Conservation (phyloP, 108 stramenopile genomes). For the Bacterosira constricta region DNA sequence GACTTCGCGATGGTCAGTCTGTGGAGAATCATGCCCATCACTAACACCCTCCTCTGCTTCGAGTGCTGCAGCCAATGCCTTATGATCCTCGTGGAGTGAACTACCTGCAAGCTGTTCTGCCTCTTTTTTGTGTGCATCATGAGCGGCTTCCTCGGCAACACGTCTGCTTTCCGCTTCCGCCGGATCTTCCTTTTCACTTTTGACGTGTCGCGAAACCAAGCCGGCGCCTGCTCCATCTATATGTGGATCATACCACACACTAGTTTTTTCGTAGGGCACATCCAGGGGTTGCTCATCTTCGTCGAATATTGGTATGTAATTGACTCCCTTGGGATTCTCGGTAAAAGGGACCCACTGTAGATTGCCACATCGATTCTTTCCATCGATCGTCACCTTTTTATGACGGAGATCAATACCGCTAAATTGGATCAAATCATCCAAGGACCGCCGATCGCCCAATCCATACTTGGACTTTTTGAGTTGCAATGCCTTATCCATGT, state of each 20-base stretch:
- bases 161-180: neutral
- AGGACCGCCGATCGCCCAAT: constrained; percentile 68
- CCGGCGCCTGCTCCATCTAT: constrained; percentile 34
- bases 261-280: constrained; percentile 45
- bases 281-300: constrained; percentile 41
- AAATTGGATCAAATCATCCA: constrained; percentile 78
- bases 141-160: constrained; percentile 18
- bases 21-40: neutral
- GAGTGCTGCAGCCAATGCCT: constrained; percentile 21
- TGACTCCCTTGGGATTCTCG: constrained; percentile 52
- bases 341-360: constrained; percentile 80
- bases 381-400: constrained; percentile 55
- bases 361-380: constrained; percentile 78
- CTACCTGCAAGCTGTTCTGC: constrained; percentile 32
- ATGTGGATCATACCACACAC: constrained; percentile 53
- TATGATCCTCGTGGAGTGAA: constrained; percentile 26
- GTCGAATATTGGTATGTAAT: constrained; percentile 47
- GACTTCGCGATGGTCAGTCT: constrained; percentile 19
- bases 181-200: constrained; percentile 4
- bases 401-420: constrained; percentile 69
- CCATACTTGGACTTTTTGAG: constrained; percentile 60
- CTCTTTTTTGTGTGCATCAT: constrained; percentile 33
- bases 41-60: neutral
- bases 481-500: constrained; percentile 26
- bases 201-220: constrained; percentile 13